Evolutionary conservation across 2,329 filamentous ascomycete species (phyloP), one percentile per base, ranked within the genome.

Genomic region (Knufia petricola): DNA sequence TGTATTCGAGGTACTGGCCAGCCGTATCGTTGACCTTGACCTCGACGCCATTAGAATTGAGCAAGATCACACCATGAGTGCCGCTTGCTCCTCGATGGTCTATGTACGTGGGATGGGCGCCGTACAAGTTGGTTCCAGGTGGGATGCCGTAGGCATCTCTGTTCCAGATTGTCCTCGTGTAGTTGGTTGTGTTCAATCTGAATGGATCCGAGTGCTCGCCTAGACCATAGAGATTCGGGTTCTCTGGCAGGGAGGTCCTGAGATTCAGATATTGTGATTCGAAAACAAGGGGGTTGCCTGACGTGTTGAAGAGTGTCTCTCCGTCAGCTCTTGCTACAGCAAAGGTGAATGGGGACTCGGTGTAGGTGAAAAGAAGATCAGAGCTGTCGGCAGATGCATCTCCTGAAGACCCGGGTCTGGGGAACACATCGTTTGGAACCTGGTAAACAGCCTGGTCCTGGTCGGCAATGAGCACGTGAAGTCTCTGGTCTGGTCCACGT

Each of bases 1-100:
- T 87, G 67, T 89, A 92, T 64, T 89, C 84, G 3, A 92, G 74
- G 50, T 82, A 87, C 61, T 89, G 80, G 20, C 71, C 64, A 3
- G 70, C 65, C 1, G 76, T 77, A 53, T 79, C 76, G 61, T 87
- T 76, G 62, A 89, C 80, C 57, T 82, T 82, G 62, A 89, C 73
- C 52, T 89, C 84, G 81, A 88, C 88, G 28, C 78, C 84, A 58
- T 86, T 83, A 10, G 79, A 82, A 63, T 85, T 87, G 54, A 84
- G 65, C 20, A 87, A 68, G 61, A 86, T 82, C 2, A 86, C 84
- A 15, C 66, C 82, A 73, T 68, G 85, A 61, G 52, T 81, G 66
- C 59, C 79, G 67, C 48, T 61, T 21, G 66, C 60, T 4, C 72
- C 72, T 17, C 85, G 75, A 60, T 86, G 80, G n/a, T 88, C 84